A percentile compares a stretch with the other conserved stretches of the same genome.
phyloP scores from a whole-genome alignment of 1,284 basidiomycete species.

The Vanrija humicola region DNA sequence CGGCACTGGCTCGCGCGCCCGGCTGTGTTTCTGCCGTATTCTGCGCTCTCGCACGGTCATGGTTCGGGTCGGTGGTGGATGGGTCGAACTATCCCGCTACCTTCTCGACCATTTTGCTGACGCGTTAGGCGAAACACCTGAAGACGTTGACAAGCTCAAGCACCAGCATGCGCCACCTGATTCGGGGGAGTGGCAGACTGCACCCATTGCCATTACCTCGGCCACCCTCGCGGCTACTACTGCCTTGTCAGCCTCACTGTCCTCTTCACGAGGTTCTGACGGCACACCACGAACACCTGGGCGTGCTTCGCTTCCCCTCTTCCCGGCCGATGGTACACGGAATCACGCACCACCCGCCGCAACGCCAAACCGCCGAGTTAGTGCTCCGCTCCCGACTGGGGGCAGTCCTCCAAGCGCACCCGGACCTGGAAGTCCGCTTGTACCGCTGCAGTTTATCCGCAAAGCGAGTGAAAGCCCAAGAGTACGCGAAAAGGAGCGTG shows the following conservation, averaged over 20 bases:
- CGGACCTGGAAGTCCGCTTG: constrained; percentile 22
- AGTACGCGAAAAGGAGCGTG: constrained; percentile 37
- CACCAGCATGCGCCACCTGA: background rate
- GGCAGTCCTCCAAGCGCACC: background rate
- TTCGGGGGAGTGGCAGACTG: constrained; percentile 3
- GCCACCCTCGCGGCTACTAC: constrained; percentile 4
- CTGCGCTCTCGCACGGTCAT: constrained; percentile 88
- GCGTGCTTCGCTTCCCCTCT: background rate
- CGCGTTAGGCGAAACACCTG: constrained; percentile 53
- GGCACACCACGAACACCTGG: constrained; percentile 4
- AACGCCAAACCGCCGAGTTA: background rate
- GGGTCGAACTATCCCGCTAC: constrained; percentile 85
- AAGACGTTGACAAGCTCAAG: background rate
- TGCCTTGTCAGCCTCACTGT: background rate
- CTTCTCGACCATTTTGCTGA: constrained; percentile 80
- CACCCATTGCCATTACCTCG: constrained; percentile 4
- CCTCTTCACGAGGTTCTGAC: background rate
- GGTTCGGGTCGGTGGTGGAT: constrained; percentile 93
- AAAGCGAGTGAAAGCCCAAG: constrained; percentile 41
- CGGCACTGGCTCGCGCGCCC: constrained; percentile 72
- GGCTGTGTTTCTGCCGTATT: constrained; percentile 82
- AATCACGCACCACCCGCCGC: background rate
- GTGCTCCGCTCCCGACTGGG: background rate
- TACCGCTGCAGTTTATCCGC: constrained; percentile 38
- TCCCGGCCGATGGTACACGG: background rate